Evolutionary conservation across 2,329 filamentous ascomycete genomes (phyloP).

Genomic region (Microcera coccophila): DNA sequence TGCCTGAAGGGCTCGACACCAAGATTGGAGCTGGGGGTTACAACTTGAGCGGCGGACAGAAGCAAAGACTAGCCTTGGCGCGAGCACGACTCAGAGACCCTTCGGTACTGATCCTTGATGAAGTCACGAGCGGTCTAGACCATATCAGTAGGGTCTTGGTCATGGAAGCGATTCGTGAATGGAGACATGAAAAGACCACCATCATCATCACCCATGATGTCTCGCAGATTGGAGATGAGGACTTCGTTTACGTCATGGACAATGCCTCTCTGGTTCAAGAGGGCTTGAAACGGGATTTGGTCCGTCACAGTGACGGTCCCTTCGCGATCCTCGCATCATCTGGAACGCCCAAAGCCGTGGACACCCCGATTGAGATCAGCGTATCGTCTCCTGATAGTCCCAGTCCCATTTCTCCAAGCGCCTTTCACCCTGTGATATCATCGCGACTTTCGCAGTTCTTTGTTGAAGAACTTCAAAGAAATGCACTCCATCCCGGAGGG

Average conservation of each 20-base stretch:
- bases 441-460: conserved; percentile 19
- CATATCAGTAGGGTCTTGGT: conserved; percentile 63
- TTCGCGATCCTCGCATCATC: conserved; percentile 43
- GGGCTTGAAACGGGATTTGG: conserved; percentile 59
- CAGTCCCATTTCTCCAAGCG: conserved; percentile 7
- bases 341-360: conserved; percentile 6
- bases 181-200: conserved; percentile 79
- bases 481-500: conserved; percentile 7
- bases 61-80: conserved; percentile 75
- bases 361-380: conserved; percentile 13
- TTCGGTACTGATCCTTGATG: conserved; percentile 79
- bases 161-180: conserved; percentile 70
- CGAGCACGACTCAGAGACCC: conserved; percentile 73
- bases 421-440: conserved; percentile 5
- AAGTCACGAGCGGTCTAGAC: conserved; percentile 83
- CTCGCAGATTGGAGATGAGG: conserved; percentile 64
- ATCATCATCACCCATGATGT: conserved; percentile 93
- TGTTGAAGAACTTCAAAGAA: conserved; percentile 16
- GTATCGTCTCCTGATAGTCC: conserved; percentile 11
- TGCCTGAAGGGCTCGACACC: conserved; percentile 71
- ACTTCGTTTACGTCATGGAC: conserved; percentile 79
- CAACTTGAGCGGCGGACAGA: conserved; percentile 78
- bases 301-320: conserved; percentile 38
- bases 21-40: conserved; percentile 65
- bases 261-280: conserved; percentile 63